phyloP scores from a whole-genome alignment of 768 basidiomycete genomes.

The Leucocoprinus sp. region DNA sequence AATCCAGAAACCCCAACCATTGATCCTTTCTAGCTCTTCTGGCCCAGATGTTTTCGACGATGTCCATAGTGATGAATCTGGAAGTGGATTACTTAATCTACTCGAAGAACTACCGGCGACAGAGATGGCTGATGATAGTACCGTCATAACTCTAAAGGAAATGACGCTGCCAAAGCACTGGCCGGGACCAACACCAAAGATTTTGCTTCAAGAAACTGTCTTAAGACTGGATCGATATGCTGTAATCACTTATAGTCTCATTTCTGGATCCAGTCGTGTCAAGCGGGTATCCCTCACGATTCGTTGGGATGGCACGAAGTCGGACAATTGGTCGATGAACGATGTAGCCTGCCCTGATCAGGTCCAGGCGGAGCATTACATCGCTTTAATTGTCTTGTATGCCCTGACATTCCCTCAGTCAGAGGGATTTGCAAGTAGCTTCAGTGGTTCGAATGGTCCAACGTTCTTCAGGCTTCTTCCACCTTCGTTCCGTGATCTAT shows the following conservation, averaged over 20 bases:
- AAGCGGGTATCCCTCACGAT: slow-evolving; percentile 66
- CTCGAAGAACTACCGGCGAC: slow-evolving; percentile 56
- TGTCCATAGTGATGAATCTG: slow-evolving; percentile 40
- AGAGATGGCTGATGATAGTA: slow-evolving; percentile 49
- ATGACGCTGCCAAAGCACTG: slow-evolving; percentile 81
- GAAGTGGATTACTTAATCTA: slow-evolving; percentile 64
- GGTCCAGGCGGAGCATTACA: slow-evolving; percentile 82
- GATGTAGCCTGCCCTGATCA: slow-evolving; percentile 74
- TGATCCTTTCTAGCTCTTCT: slow-evolving; percentile 1
- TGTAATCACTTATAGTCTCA: slow-evolving; percentile 51
- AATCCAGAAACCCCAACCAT: not conserved
- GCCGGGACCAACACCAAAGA: slow-evolving; percentile 76
- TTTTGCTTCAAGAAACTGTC: slow-evolving; percentile 59
- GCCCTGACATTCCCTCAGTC: slow-evolving; percentile 56
- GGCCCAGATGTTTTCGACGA: slow-evolving; percentile 42
- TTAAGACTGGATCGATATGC: slow-evolving; percentile 68
- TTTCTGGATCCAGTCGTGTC: slow-evolving; percentile 69
- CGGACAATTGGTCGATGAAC: slow-evolving; percentile 72
- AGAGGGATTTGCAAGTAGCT: slow-evolving; percentile 51
- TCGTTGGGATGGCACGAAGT: slow-evolving; percentile 58
- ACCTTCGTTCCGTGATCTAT: slow-evolving; percentile 75
- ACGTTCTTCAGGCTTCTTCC: slow-evolving; percentile 80
- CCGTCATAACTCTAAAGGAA: slow-evolving; percentile 48
- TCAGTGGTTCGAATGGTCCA: slow-evolving; percentile 35
- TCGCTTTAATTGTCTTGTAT: slow-evolving; percentile 81